Conservation (phyloP, 176 grass and related monocot species). For the Coix lacrymajobi region DNA sequence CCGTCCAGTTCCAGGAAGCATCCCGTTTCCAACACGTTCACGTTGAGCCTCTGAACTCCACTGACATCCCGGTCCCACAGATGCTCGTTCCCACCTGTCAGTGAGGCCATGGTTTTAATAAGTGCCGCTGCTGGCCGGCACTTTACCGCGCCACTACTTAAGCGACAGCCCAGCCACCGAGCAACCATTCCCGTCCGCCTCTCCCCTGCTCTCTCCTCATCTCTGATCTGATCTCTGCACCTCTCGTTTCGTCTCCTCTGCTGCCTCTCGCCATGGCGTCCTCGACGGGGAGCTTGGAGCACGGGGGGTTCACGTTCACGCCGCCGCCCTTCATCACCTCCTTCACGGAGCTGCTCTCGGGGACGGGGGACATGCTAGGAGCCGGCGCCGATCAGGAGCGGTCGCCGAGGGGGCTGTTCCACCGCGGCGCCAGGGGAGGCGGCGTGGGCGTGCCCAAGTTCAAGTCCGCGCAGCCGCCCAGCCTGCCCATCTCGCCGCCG, state of each 20-base stretch:
- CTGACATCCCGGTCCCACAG: background rate
- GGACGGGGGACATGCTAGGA: conserved; percentile 18
- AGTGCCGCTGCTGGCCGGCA: background rate
- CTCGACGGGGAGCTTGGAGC: conserved; percentile 56
- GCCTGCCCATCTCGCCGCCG: conserved; percentile 66
- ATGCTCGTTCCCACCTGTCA: accelerated
- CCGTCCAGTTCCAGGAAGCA: conserved; percentile 36
- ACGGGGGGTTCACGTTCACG: conserved; percentile 56
- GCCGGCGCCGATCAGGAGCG: background rate
- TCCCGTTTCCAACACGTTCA: background rate
- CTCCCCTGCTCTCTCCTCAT: background rate
- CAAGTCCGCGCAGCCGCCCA: conserved; percentile 87
- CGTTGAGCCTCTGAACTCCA: background rate
- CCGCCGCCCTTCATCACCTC: conserved; percentile 53
- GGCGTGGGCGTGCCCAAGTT: conserved; percentile 62
- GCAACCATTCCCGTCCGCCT: conserved; percentile 27
- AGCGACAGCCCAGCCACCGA: background rate
- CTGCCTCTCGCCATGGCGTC: conserved; percentile 40
- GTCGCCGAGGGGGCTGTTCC: conserved; percentile 18
- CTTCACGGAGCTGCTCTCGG: conserved; percentile 75
- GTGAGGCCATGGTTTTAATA: accelerated
- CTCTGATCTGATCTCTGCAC: background rate
- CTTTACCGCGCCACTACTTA: conserved; percentile 4
- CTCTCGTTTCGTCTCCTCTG: background rate
- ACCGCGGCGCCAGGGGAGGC: background rate